Conservation (phyloP, 495 filamentous ascomycete species). For the Neurospora sp. region DNA sequence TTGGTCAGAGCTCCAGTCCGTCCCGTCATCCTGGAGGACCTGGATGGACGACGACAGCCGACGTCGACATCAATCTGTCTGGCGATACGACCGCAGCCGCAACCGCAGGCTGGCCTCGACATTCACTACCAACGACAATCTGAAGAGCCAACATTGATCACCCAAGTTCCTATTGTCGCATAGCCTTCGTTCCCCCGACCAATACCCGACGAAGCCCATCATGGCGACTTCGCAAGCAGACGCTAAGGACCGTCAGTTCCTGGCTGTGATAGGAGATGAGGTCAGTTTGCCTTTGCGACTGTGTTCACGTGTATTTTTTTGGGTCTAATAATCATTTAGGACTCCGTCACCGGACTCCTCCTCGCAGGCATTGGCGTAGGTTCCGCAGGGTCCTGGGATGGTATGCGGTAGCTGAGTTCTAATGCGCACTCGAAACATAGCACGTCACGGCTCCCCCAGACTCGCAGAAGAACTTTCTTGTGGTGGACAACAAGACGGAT, state of each 20-base stretch:
- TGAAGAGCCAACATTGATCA: not conserved
- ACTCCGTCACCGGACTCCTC: slow-evolving; percentile 88
- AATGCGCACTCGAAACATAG: slow-evolving; percentile 8
- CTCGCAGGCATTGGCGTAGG: slow-evolving; percentile 91
- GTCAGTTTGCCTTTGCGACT: slow-evolving; percentile 33
- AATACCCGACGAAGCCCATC: not conserved
- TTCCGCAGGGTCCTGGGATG: not conserved
- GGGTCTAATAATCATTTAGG: slow-evolving; percentile 46
- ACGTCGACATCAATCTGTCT: not conserved
- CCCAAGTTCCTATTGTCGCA: not conserved
- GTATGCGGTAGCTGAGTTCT: not conserved
- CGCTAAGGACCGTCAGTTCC: slow-evolving; percentile 86
- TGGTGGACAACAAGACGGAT: slow-evolving; percentile 89
- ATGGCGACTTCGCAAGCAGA: slow-evolving; percentile 46
- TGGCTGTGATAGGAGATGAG: slow-evolving; percentile 97
- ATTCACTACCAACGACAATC: not conserved
- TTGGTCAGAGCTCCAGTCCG: slow-evolving; percentile 12
- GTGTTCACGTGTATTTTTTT: not conserved
- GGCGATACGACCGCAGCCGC: not conserved
- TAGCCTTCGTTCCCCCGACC: not conserved
- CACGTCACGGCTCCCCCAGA: slow-evolving; percentile 51
- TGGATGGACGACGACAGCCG: not conserved
- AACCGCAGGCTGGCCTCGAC: not conserved
- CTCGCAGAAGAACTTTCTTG: slow-evolving; percentile 91
- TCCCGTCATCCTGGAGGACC: not conserved